phyloP scores from a whole-genome alignment of 1,139 yeast genomes.

The Wickerhamiella infanticola region DNA sequence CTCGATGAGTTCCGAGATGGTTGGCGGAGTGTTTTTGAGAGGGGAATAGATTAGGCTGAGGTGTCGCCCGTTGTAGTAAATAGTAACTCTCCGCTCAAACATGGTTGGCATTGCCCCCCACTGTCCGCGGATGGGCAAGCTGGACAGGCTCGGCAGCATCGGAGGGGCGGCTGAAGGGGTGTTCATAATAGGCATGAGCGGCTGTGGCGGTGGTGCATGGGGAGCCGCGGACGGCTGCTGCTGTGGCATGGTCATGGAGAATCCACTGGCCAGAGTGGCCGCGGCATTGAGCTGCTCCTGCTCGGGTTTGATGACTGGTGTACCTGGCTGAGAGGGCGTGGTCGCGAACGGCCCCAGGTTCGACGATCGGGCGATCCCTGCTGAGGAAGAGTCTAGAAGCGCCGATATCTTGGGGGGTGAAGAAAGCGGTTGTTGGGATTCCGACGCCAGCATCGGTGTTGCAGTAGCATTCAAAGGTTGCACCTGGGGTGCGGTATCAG shows the following conservation, averaged over 20 bases:
- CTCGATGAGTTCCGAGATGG: conserved; percentile 47
- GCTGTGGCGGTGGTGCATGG: not conserved
- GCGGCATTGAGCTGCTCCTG: not conserved
- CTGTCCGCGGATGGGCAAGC: not conserved
- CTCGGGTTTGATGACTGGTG: not conserved
- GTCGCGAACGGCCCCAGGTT: not conserved
- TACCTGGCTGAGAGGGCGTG: not conserved
- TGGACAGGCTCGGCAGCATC: not conserved
- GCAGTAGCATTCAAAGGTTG: not conserved
- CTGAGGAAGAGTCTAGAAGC: not conserved
- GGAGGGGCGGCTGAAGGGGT: not conserved
- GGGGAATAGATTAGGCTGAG: conserved; percentile 49
- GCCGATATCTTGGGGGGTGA: not conserved
- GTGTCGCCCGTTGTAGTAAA: conserved; percentile 29
- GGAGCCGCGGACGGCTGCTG: not conserved
- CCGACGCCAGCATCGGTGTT: not conserved
- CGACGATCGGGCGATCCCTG: not conserved
- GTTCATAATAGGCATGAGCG: not conserved
- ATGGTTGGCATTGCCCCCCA: not conserved
- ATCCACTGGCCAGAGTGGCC: not conserved
- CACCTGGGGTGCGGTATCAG: not conserved
- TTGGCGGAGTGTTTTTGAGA: conserved; percentile 50
- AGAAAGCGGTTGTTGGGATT: not conserved
- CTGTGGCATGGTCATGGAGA: not conserved
- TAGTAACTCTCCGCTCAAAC: conserved; percentile 29